Base-by-base conservation (phyloP, 1,284 basidiomycete genomes). In the Boletus semigastroideus region DNA sequence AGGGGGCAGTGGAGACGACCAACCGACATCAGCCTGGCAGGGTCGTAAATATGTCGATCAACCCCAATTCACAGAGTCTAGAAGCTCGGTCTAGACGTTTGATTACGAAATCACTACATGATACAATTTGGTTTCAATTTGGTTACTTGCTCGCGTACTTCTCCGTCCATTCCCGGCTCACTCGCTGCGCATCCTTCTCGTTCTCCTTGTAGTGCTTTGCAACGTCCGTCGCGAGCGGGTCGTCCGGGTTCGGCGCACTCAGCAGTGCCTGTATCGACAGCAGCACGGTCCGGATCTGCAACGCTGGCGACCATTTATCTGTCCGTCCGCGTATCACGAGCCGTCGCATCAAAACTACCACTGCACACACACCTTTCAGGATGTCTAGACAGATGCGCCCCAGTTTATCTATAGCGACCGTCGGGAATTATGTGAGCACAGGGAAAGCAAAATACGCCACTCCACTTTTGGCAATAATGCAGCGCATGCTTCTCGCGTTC, bases 181-280 rank as follows among this genome's bases (percentile, higher is more conserved):
- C 91, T 39, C 86, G 78, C 72, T 92, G 91, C 33, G 94, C 94
- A 54, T 88, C 94, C 69, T 85, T 84, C 78, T 98, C 94, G 69
- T 99, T 82, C 76, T 97, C 93, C 76, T 99, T 99, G 83, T 98
- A 99, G 67, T 98, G 93, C 73, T 98, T 96, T 22, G 96, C 96
- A 31, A 99, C 87, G 57, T 92, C 89, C n/a, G 90, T 88, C n/a
- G 96, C 96, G 17, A 99, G 84, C n/a, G 96, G 96, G 69, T 99
- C 96, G 66, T 99, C 96, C 6, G 96, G 96, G 74, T 99, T 99
- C 6, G 96, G 96, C 6, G 96, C 90, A 59, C 91, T 94, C 30
- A 99, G 80, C 20, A 99, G 79, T 10, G 96, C 97, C 72, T 99
- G 97, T 64, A 99, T 83, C 27, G 96, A 98, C 47, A 99, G 83